phyloP scores from a whole-genome alignment of 2,329 filamentous ascomycete genomes.

The Arthroderma sp. region DNA sequence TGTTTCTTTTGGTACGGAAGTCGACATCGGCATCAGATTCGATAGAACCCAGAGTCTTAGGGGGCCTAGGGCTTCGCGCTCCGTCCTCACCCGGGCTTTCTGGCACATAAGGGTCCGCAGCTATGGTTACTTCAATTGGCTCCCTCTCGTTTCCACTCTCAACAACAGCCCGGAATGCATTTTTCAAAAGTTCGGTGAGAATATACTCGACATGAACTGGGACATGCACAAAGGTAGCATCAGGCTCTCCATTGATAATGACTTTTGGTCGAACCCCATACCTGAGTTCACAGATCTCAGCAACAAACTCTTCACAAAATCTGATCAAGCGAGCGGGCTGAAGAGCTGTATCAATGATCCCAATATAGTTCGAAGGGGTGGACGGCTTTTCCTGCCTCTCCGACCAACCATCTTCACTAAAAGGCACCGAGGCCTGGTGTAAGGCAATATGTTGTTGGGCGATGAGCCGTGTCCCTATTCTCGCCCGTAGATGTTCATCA shows the following conservation, averaged over 20 bases:
- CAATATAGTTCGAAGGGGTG: constrained; percentile 55
- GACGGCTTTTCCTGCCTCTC: constrained; percentile 9
- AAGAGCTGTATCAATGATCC: constrained; percentile 85
- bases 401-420: constrained; percentile 39
- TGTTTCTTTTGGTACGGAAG: constrained; percentile 18
- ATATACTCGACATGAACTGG: constrained; percentile 97
- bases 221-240: constrained; percentile 83
- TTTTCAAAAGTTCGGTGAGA: constrained; percentile 89
- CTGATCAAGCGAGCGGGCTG: constrained; percentile 70
- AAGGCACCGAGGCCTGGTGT: constrained; percentile 61
- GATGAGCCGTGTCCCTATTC: constrained; percentile 86
- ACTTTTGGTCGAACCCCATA: constrained; percentile 79
- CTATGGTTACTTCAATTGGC: constrained; percentile 84
- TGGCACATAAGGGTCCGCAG: constrained; percentile 47
- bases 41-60: constrained; percentile 8
- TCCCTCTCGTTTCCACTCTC: constrained; percentile 68
- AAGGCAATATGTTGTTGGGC: constrained; percentile 94
- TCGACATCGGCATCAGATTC: constrained; percentile 18
- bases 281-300: constrained; percentile 90
- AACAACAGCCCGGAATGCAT: constrained; percentile 85
- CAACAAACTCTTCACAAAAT: constrained; percentile 76
- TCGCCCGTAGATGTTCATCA: constrained; percentile 81
- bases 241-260: constrained; percentile 69
- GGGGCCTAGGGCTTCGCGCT: constrained; percentile 19
- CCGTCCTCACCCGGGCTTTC: constrained; percentile 14